These are phyloP conservation scores for Botryotinia convoluta DNA, from an alignment of 2,329 filamentous ascomycete genomes.

Conservation along the genomic window DNA sequence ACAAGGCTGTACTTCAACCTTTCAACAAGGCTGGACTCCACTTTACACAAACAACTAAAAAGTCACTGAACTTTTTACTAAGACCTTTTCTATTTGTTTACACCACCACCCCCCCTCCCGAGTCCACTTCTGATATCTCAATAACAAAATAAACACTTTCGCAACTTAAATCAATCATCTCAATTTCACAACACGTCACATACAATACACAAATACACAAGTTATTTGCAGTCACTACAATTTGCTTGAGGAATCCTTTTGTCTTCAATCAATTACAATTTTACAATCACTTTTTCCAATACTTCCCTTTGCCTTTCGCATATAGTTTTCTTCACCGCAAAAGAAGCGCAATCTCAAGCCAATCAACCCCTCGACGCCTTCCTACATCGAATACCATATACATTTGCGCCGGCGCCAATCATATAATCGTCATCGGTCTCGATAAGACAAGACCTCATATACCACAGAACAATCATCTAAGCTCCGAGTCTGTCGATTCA, in stretches of 20 bases:
- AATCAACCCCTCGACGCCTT: slow-evolving; percentile 7
- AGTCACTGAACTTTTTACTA: not conserved
- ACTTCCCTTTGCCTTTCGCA: not conserved
- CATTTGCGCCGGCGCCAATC: slow-evolving; percentile 13
- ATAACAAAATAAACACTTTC: slow-evolving; percentile 7
- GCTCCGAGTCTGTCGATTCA: not conserved
- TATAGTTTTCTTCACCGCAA: slow-evolving; percentile 13
- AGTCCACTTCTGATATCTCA: slow-evolving; percentile 1
- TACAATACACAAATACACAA: not conserved
- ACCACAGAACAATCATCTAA: not conserved
- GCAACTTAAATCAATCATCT: not conserved
- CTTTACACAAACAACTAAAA: not conserved
- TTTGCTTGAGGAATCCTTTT: slow-evolving; percentile 3
- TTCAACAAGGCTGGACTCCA: not conserved
- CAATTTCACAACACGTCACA: not conserved
- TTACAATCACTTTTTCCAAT: not conserved
- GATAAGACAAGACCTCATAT: not conserved
- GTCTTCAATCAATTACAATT: not conserved
- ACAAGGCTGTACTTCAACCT: not conserved
- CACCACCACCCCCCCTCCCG: not conserved
- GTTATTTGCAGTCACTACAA: slow-evolving; percentile 4
- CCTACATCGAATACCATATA: not conserved
- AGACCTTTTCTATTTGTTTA: slow-evolving; percentile 5
- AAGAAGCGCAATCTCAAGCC: not conserved
- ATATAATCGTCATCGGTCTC: not conserved